Conservation (phyloP, 1,139 yeast species). For the Yamadazyma sp. region DNA sequence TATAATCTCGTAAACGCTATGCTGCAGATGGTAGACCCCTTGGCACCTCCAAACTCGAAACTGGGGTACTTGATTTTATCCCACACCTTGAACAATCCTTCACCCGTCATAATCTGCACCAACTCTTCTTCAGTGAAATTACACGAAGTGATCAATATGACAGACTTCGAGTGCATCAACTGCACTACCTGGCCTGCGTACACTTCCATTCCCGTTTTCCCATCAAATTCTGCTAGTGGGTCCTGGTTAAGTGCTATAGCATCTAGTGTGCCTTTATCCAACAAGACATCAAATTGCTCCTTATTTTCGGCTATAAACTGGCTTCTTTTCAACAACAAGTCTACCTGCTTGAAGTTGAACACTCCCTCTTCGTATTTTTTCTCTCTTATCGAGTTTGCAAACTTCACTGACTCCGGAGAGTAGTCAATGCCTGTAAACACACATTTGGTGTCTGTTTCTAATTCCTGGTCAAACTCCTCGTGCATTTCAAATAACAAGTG, state of each 20-base stretch:
- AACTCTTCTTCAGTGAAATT: constrained; percentile 86
- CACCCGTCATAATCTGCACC: constrained; percentile 49
- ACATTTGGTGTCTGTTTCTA: constrained; percentile 30
- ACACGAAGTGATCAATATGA: constrained; percentile 86
- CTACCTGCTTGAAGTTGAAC: constrained; percentile 48
- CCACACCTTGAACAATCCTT: constrained; percentile 49
- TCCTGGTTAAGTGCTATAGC: constrained; percentile 87
- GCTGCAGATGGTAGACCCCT: constrained; percentile 86
- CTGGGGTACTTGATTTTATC: constrained; percentile 70
- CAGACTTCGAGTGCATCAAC: constrained; percentile 55
- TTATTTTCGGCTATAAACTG: constrained; percentile 34
- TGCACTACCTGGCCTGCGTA: constrained; percentile 64
- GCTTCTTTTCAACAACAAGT: constrained; percentile 37
- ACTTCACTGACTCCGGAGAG: constrained; percentile 71
- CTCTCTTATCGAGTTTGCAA: constrained; percentile 61
- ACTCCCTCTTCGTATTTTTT: constrained; percentile 33
- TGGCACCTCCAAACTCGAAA: constrained; percentile 83
- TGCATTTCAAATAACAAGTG: constrained; percentile 71
- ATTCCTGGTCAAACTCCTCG: constrained; percentile 53
- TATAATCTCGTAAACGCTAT: constrained; percentile 71
- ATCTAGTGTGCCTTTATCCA: constrained; percentile 95
- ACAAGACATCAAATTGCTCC: constrained; percentile 60
- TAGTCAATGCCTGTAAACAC: constrained; percentile 74
- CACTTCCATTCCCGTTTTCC: constrained; percentile 53
- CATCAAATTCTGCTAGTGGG: constrained; percentile 38